Evolutionary conservation across 805 yeast species (phyloP), one percentile per base, ranked within the genome.

Genomic region (Barnettozyma vustinii): DNA sequence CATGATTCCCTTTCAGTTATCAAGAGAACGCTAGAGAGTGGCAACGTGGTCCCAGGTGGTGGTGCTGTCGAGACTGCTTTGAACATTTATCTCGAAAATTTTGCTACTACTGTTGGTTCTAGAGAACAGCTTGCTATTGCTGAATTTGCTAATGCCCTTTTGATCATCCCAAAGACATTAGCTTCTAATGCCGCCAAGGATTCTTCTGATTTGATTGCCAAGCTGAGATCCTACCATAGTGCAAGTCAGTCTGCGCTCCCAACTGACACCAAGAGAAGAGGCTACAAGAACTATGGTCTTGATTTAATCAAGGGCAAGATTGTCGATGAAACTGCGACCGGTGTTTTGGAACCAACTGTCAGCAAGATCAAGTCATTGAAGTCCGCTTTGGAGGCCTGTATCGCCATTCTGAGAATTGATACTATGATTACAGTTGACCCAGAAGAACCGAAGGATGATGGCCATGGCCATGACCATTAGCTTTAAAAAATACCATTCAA

Each of bases 161-260:
- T 94, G 49, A 78, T 90, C 18, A 92, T 94, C 57, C 99, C 99
- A 67, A 94, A 92, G 77, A 94, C 98, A 2, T 72, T 94, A 59
- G 97, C 98, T 2, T 90, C 87, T 33, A 94, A 94, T 64, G 99
- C 99, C 9, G 99, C 98, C 40, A 94, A 92, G 69, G 99, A 94
- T 69, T 83, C 97, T 1, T 81, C 92, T 30, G 99, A 95, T 55
- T 78, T 94, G 57, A 89, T 94, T 55, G 96, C 99, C 51, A 94
- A 91, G 70, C 76, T 94, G 61, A 84, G 99, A 69, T 86, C 98
- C 2, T 92, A 92, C 67, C 99, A 94, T 66, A 91, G 97, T 15
- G 96, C 96, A 1, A 79, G 96, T 44, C 99, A 94, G 71, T 76
- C 80, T 53, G 96, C 96, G 4, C 75, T 83, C 51, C 81, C 83